Percentiles rank a stretch among this genome's conserved stretches.
Conservation (phyloP, 306 rosid genomes). For the Prunus padus region DNA sequence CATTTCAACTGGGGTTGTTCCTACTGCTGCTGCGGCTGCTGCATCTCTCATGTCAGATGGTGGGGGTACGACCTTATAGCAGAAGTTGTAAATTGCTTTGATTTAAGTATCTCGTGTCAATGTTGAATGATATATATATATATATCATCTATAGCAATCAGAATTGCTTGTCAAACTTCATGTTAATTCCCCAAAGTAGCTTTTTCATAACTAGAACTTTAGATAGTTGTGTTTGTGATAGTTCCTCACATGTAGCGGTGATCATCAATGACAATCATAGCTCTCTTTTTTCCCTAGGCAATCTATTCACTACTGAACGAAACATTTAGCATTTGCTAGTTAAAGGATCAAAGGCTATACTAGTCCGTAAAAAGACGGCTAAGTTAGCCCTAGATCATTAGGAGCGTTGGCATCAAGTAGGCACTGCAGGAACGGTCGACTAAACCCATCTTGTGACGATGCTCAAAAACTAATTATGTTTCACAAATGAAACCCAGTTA, state of each 20-base stretch:
- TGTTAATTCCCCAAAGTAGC: neutral
- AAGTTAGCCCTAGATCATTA: neutral
- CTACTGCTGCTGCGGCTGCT: constrained; percentile 97
- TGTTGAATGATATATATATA: neutral
- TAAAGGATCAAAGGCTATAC: neutral
- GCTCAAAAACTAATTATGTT: too few relatives aligned
- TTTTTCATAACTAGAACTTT: neutral
- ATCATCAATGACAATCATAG: neutral
- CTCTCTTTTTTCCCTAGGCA: neutral
- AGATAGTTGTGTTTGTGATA: neutral
- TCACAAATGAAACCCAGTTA: too few relatives aligned
- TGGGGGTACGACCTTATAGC: constrained; percentile 67
- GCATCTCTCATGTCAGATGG: constrained; percentile 94
- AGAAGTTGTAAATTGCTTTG: constrained; percentile 14
- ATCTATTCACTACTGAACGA: neutral
- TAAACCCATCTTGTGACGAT: too few relatives aligned
- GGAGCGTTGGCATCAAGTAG: neutral
- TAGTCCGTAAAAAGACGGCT: too few relatives aligned
- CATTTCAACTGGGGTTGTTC: constrained; percentile 88
- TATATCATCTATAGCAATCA: neutral
- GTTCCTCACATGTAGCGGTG: neutral
- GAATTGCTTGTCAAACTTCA: neutral
- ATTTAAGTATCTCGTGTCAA: neutral
- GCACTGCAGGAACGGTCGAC: neutral
- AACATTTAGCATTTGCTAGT: neutral